Conservation (phyloP, 352 stramenopile species). For the Pythium phragmitis region DNA sequence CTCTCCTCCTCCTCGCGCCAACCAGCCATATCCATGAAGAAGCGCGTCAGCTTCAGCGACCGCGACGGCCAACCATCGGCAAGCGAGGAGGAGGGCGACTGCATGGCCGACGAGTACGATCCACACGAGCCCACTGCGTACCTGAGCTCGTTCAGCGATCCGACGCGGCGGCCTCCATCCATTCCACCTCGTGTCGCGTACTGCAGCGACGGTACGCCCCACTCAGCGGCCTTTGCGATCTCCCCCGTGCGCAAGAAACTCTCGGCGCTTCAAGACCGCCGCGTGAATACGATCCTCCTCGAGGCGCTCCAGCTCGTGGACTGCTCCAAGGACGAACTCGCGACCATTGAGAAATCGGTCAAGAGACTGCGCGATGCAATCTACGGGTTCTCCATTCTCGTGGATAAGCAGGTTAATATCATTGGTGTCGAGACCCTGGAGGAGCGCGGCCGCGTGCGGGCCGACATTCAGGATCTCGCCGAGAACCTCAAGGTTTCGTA, state of each 20-base stretch:
- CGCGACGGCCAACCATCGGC: not conserved
- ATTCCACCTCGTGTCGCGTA: slow-evolving; percentile 17
- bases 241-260: slow-evolving; percentile 66
- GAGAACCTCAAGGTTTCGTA: slow-evolving; percentile 58
- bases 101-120: slow-evolving; percentile 2
- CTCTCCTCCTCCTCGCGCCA: not conserved
- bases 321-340: slow-evolving; percentile 58
- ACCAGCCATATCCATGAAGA: slow-evolving; percentile 16
- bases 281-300: slow-evolving; percentile 55
- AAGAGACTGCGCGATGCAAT: slow-evolving; percentile 61
- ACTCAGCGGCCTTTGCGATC: not conserved
- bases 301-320: slow-evolving; percentile 68
- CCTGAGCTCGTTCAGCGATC: slow-evolving; percentile 18
- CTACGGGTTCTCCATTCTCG: slow-evolving; percentile 60
- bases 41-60: slow-evolving; percentile 28
- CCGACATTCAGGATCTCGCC: slow-evolving; percentile 62
- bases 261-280: slow-evolving; percentile 48
- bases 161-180: not conserved
- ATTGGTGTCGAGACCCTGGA: slow-evolving; percentile 44
- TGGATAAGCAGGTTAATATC: slow-evolving; percentile 79
- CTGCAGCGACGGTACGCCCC: slow-evolving; percentile 14
- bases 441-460: slow-evolving; percentile 45
- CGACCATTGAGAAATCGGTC: slow-evolving; percentile 51
- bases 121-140: not conserved
- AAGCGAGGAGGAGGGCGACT: not conserved